phyloP scores from a whole-genome alignment of 2,329 filamentous ascomycete species.

The Metarhizium robertsii region DNA sequence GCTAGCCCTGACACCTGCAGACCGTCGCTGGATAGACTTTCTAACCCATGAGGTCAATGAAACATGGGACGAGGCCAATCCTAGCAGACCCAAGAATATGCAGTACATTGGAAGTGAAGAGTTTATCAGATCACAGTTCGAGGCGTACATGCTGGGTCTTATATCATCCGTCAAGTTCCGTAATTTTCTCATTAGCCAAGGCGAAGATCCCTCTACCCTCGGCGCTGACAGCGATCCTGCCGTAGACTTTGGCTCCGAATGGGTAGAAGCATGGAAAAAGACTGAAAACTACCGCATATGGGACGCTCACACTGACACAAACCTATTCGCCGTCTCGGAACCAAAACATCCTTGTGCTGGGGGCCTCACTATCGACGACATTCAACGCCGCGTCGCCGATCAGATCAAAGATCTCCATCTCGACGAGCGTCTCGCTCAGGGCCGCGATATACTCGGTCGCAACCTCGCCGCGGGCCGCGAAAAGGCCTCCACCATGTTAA shows the following conservation, averaged over 20 bases:
- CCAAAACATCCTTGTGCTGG: constrained; percentile 90
- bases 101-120: constrained; percentile 94
- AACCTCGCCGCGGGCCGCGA: constrained; percentile 82
- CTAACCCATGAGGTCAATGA: constrained; percentile 89
- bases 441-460: constrained; percentile 76
- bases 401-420: constrained; percentile 91
- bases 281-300: constrained; percentile 93
- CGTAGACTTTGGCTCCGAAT: constrained; percentile 73
- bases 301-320: constrained; percentile 67
- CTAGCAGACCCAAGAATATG: constrained; percentile 82
- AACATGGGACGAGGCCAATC: constrained; percentile 92
- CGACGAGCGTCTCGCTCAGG: constrained; percentile 78
- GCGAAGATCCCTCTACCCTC: constrained; percentile 58
- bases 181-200: constrained; percentile 55
- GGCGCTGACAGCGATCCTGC: constrained; percentile 77
- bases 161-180: constrained; percentile 87
- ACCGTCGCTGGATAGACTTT: constrained; percentile 94
- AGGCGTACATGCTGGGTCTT: constrained; percentile 87
- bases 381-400: constrained; percentile 79
- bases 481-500: constrained; percentile 80
- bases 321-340: constrained; percentile 90
- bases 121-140: constrained; percentile 93
- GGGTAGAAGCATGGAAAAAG: constrained; percentile 75
- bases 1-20: constrained; percentile 70
- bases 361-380: constrained; percentile 85